Conservation (phyloP, 768 basidiomycete genomes). For the Naematelia aurantialba region DNA sequence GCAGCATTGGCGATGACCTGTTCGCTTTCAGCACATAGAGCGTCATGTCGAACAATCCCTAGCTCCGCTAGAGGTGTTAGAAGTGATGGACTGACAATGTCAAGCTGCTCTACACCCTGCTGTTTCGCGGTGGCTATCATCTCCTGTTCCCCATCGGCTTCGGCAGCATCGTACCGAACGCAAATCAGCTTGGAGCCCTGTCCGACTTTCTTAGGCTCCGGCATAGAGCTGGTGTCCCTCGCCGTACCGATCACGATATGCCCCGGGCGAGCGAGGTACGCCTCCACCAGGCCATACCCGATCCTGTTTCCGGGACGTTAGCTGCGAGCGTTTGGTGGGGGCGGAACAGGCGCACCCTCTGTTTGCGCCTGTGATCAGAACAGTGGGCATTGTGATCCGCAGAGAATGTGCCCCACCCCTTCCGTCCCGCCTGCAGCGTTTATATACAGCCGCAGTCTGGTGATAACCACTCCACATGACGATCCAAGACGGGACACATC, state of each 20-base stretch:
- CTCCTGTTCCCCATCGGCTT: constrained; percentile 10
- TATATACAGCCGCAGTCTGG: too few species aligned
- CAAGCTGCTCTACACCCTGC: constrained; percentile 22
- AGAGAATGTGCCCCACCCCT: too few species aligned
- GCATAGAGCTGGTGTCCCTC: constrained; percentile 20
- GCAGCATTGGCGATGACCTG: constrained; percentile 34
- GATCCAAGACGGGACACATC: neutral
- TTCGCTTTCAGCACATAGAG: neutral
- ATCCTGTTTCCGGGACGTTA: constrained; percentile 10
- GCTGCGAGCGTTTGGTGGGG: neutral
- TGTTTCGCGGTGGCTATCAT: constrained; percentile 4
- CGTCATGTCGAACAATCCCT: too few species aligned
- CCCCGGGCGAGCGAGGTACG: constrained; percentile 15
- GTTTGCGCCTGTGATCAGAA: constrained; percentile 31
- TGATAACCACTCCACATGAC: too few species aligned
- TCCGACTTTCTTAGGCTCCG: constrained; percentile 12
- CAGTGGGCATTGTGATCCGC: constrained; percentile 15
- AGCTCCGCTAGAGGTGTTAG: neutral
- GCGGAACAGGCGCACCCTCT: constrained; percentile 17
- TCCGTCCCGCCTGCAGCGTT: too few species aligned
- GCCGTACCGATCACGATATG: constrained; percentile 29
- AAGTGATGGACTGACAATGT: constrained; percentile 19
- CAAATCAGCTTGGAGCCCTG: constrained; percentile 23
- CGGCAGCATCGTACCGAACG: constrained; percentile 17
- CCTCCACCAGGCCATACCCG: constrained; percentile 27